Evolutionary conservation across 1,284 basidiomycete species (phyloP).

Genomic region (Testicularia cyperi): DNA sequence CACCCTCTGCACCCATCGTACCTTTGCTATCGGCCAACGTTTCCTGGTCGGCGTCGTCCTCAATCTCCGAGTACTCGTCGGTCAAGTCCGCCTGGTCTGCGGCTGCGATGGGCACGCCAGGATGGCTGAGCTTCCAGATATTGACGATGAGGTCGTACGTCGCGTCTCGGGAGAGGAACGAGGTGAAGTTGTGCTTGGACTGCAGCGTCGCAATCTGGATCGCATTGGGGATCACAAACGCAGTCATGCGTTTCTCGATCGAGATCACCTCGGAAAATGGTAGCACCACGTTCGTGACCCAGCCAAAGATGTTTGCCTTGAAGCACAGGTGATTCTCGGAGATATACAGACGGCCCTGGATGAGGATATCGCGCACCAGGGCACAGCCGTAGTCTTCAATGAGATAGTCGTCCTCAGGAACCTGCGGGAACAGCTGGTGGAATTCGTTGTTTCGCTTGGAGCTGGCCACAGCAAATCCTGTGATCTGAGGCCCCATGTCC

Average conservation of each 20-base stretch:
- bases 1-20: no score
- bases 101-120: slow-evolving; percentile 67
- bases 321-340: slow-evolving; percentile 98
- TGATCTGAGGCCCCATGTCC: slow-evolving; percentile 50
- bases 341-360: slow-evolving; percentile 93
- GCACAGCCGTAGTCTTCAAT: slow-evolving; percentile 99
- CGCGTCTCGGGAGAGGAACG: slow-evolving; percentile 92
- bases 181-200: slow-evolving; percentile 82
- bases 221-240: slow-evolving; percentile 96
- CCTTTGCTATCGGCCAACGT: slow-evolving; percentile 19
- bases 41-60: slow-evolving; percentile 31
- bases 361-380: slow-evolving; percentile 88
- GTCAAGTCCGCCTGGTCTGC: slow-evolving; percentile 52
- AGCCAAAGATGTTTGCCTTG: slow-evolving; percentile 98
- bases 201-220: slow-evolving; percentile 84
- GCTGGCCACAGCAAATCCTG: slow-evolving; percentile 92
- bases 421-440: slow-evolving; percentile 79
- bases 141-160: slow-evolving; percentile 94
- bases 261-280: slow-evolving; percentile 86
- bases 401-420: slow-evolving; percentile 94
- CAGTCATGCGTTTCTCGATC: slow-evolving; percentile 97
- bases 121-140: slow-evolving; percentile 89
- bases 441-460: slow-evolving; percentile 94
- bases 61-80: slow-evolving; percentile 36
- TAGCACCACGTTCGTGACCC: slow-evolving; percentile 90